Conservation (phyloP, 306 rosid genomes). For the Vigna angularis region DNA sequence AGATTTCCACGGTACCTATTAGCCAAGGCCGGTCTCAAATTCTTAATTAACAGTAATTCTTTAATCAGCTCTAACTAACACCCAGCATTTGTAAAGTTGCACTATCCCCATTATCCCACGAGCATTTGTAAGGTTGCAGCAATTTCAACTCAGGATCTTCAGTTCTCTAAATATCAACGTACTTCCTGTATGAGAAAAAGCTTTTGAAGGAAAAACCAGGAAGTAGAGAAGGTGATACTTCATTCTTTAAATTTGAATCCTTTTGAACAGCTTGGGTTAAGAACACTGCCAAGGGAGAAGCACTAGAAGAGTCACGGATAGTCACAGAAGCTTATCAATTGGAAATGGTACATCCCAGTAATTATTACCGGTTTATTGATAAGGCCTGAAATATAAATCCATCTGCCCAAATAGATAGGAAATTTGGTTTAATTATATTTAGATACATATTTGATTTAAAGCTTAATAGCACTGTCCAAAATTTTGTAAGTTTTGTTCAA, state of each 20-base stretch:
- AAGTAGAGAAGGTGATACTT: constrained; percentile 62
- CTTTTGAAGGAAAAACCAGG: constrained; percentile 76
- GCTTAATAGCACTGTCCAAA: too few relatives aligned
- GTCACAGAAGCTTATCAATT: constrained; percentile 74
- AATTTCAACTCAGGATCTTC: constrained; percentile 57
- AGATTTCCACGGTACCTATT: too few relatives aligned
- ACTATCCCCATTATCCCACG: constrained; percentile 7
- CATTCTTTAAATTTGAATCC: neutral
- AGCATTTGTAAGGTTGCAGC: constrained; percentile 78
- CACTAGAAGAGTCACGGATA: constrained; percentile 58
- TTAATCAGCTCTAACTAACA: constrained; percentile 62
- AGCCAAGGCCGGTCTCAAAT: constrained; percentile 2
- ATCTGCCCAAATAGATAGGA: too few relatives aligned
- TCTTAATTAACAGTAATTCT: constrained; percentile 63
- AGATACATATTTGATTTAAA: too few relatives aligned
- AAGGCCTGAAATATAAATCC: too few relatives aligned
- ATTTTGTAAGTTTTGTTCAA: too few relatives aligned
- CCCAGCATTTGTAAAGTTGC: constrained; percentile 79
- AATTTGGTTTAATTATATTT: too few relatives aligned
- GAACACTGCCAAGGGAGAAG: constrained; percentile 67
- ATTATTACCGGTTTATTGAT: constrained; percentile 55
- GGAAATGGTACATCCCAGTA: constrained; percentile 90
- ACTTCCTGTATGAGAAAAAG: constrained; percentile 67
- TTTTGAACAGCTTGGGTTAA: constrained; percentile 58
- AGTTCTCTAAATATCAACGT: constrained; percentile 39